Evolutionary conservation across 768 basidiomycete species (phyloP).

Genomic region (Amanita brunnescens): DNA sequence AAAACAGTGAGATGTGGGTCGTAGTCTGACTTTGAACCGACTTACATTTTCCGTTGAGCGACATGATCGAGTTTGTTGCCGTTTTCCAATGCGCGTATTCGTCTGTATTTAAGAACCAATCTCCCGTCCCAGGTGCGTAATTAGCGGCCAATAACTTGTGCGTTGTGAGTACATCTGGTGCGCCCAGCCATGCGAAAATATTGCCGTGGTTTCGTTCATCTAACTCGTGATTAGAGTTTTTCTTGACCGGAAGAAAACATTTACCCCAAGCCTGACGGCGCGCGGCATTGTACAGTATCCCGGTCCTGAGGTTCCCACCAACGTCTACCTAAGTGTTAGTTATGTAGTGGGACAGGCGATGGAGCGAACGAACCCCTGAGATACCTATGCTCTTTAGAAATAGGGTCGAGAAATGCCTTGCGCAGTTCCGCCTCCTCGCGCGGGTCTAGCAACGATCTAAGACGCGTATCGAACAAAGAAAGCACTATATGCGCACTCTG

Average conservation of each 20-base stretch:
- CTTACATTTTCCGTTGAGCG: background rate
- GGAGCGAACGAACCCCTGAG: background rate
- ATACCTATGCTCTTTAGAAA: background rate
- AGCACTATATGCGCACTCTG: background rate
- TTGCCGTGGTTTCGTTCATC: background rate
- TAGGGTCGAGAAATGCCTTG: background rate
- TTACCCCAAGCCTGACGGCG: background rate
- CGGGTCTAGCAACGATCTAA: background rate
- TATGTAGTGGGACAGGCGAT: background rate
- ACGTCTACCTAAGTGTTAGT: background rate
- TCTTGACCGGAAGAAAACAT: background rate
- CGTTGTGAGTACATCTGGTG: background rate
- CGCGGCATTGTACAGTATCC: background rate
- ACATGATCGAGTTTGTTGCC: background rate
- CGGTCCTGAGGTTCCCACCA: background rate
- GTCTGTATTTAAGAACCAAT: background rate
- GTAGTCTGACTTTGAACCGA: background rate
- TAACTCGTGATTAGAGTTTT: background rate
- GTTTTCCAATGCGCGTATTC: background rate
- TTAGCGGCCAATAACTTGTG: background rate
- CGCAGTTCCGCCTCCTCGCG: background rate
- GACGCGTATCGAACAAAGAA: background rate
- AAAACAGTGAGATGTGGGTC: background rate
- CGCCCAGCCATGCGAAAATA: background rate
- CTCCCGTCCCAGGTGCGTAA: background rate